Base-by-base conservation (phyloP, 2,329 filamentous ascomycete species). In the Colletotrichum spinosum region DNA sequence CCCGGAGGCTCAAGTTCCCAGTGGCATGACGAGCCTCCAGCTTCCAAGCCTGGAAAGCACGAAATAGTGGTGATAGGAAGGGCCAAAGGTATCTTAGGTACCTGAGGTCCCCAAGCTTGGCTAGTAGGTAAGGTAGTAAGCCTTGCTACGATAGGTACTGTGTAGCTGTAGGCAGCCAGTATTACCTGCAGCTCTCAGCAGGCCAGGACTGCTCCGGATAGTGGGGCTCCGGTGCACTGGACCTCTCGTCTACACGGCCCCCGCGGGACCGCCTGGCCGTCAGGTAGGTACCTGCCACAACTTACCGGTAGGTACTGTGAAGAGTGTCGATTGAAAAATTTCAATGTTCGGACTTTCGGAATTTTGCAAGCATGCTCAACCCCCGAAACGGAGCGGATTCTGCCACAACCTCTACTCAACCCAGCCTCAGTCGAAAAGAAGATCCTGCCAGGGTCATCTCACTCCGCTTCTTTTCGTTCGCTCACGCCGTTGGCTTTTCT, bases 311-410 rank as follows among this genome's bases (percentile, higher is more conserved):
- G 25, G 3, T 4, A 25, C 25, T 25, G 25, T 25, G 25, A 25
- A 4, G 25, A 48, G 37, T 44, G 17, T 55, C 38, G 42, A 12
- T 56, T 45, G 57, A 65, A 60, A 65, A 65, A n/a, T 49, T 25
- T 25, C 25, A 25, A 1, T 25, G 25, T 25, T 62, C 62, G 62
- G 62, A 57, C 62, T 39, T 56, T 65, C 62, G 62, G 62, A 53
- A 56, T 65, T 65, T 53, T 37, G 53, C 58, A 52, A 62, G 37
- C 48, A 41, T 65, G 44, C 4, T 5, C 25, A 25, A 25, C 25
- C 25, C 25, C 25, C 25, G 25, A 56, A 60, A 56, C 62, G 58
- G 57, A 39, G 38, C 57, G 41, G 57, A 51, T 25, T 25, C 25
- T 25, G 25, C 25, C 25, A 25, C 25, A 5, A 25, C 25, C 15